Evolutionary conservation across 2,329 filamentous ascomycete species (phyloP).

Genomic region (Fusarium sambucinum): DNA sequence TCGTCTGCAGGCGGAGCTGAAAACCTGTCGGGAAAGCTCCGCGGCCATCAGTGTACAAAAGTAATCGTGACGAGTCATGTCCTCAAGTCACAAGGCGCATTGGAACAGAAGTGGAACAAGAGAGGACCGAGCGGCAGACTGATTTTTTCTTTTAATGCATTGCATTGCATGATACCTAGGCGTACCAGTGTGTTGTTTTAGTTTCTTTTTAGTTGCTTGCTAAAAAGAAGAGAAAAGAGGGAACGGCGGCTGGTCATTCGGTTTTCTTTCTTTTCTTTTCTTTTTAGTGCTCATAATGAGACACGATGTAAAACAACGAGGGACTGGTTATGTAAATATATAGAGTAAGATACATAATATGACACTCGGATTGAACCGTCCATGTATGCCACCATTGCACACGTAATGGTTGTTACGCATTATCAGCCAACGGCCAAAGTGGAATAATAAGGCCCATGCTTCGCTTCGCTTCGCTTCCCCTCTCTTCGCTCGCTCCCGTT

Average conservation of each 20-base stretch:
- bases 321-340: conserved; percentile 21
- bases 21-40: not conserved
- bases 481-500: not conserved
- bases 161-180: conserved; percentile 44
- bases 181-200: conserved; percentile 33
- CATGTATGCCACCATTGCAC: not conserved
- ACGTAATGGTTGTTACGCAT: not conserved
- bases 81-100: conserved; percentile 16
- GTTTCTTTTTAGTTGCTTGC: conserved; percentile 7
- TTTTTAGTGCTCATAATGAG: conserved; percentile 28
- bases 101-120: conserved; percentile 23
- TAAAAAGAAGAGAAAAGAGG: conserved; percentile 6
- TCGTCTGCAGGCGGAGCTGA: conserved; percentile 8
- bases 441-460: not conserved
- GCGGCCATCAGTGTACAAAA: conserved; percentile 17
- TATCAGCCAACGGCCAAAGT: not conserved
- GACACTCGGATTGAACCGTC: conserved; percentile 4
- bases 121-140: conserved; percentile 18
- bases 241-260: conserved; percentile 11
- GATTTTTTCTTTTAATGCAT: conserved; percentile 32
- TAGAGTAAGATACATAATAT: conserved; percentile 30
- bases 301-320: conserved; percentile 32
- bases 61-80: conserved; percentile 27
- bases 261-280: not conserved
- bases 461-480: not conserved